Conservation (phyloP, 2,329 filamentous ascomycete species). For the Berkeleyomyces basicola region DNA sequence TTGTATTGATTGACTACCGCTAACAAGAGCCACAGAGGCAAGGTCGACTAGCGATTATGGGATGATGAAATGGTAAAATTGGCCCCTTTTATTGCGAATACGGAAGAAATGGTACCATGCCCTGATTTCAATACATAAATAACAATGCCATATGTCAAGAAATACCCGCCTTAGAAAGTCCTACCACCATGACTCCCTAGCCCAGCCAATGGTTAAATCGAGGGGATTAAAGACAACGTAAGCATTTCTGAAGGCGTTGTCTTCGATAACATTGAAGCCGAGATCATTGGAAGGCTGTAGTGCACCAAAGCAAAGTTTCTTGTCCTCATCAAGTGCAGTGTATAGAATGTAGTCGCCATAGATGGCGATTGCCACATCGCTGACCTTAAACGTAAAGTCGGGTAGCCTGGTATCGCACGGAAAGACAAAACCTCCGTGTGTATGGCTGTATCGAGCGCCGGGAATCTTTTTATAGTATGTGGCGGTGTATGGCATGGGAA, state of each 20-base stretch:
- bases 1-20: too few relatives aligned
- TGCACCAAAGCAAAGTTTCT: conserved; percentile 48
- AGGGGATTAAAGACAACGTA: conserved; percentile 46
- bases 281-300: conserved; percentile 36
- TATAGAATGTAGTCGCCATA: conserved; percentile 38
- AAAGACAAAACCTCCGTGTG: conserved; percentile 29
- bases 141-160: too few relatives aligned
- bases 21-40: too few relatives aligned
- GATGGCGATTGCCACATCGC: conserved; percentile 40
- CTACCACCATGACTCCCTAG: too few relatives aligned
- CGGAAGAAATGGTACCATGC: too few relatives aligned
- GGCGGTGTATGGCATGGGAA: conserved; percentile 33
- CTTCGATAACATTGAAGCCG: conserved; percentile 39
- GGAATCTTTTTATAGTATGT: conserved; percentile 32
- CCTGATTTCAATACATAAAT: too few relatives aligned
- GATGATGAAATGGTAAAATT: too few relatives aligned
- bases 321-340: conserved; percentile 25
- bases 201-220: conserved; percentile 20
- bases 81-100: too few relatives aligned
- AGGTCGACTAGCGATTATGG: too few relatives aligned
- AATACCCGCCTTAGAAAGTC: too few relatives aligned
- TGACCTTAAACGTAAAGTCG: conserved; percentile 39
- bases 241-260: too few relatives aligned
- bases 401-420: conserved; percentile 31
- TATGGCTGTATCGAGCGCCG: conserved; percentile 26